A percentile compares a stretch with the other conserved stretches of the same genome.
phyloP scores from a whole-genome alignment of 306 rosid genomes.

The Rubus parviflorus region DNA sequence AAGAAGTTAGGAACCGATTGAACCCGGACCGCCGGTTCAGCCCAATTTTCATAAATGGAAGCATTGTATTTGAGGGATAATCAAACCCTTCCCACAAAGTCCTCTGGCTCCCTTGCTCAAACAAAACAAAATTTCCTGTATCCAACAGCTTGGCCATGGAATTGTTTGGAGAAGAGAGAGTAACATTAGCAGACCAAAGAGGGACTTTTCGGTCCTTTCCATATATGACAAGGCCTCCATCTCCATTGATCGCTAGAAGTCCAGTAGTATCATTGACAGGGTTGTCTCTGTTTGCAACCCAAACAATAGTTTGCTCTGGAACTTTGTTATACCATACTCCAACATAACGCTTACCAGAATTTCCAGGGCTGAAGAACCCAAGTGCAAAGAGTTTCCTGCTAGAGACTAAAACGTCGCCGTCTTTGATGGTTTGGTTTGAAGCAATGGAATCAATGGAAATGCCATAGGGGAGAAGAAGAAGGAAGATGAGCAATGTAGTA shows the following conservation, averaged over 20 bases:
- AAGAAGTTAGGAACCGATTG: constrained; percentile 13
- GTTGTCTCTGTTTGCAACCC: constrained; percentile 63
- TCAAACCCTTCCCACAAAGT: constrained; percentile 56
- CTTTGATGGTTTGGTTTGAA: constrained; percentile 30
- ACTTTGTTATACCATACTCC: constrained; percentile 56
- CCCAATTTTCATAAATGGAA: constrained; percentile 37
- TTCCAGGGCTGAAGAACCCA: constrained; percentile 52
- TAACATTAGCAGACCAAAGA: constrained; percentile 18
- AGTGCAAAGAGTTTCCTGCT: constrained; percentile 42
- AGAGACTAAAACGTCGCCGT: constrained; percentile 52
- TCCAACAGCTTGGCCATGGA: constrained; percentile 25
- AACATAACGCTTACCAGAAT: constrained; percentile 30
- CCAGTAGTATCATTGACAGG: constrained; percentile 41
- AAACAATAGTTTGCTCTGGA: constrained; percentile 40
- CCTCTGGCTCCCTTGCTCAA: neutral
- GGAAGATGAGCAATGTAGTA: neutral
- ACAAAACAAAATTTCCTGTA: constrained; percentile 23
- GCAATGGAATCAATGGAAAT: constrained; percentile 27
- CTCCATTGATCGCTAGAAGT: constrained; percentile 1
- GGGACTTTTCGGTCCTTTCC: neutral
- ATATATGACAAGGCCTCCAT: constrained; percentile 20
- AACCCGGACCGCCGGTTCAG: constrained; percentile 8
- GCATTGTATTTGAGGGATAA: constrained; percentile 29
- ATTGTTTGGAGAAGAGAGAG: neutral
- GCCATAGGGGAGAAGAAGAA: neutral